A percentile compares a stretch with the other conserved stretches of the same genome.
phyloP scores from a whole-genome alignment of 1,284 basidiomycete species.

The Puccinia hordei region DNA sequence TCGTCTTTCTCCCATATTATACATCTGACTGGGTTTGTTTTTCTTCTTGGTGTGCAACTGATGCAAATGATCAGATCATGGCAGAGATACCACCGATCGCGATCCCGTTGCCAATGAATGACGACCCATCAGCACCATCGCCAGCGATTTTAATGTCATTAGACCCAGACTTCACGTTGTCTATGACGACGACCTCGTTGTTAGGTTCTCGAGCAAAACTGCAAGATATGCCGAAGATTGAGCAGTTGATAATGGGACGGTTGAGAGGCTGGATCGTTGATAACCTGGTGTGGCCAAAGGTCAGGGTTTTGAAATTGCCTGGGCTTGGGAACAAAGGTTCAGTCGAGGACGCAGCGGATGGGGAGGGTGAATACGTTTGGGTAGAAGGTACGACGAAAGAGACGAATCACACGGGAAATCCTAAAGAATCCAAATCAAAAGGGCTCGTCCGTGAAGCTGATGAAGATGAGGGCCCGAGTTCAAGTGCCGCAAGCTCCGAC shows the following conservation, averaged over 20 bases:
- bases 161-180: slow-evolving; percentile 65
- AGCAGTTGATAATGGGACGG: slow-evolving; percentile 64
- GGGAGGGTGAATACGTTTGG: slow-evolving; percentile 66
- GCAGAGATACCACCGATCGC: slow-evolving; percentile 52
- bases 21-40: background rate
- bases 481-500: slow-evolving; percentile 12
- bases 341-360: slow-evolving; percentile 98
- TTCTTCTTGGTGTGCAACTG: background rate
- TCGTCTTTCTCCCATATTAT: background rate
- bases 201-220: slow-evolving; percentile 65
- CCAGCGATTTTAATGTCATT: slow-evolving; percentile 60
- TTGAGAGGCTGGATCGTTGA: slow-evolving; percentile 63
- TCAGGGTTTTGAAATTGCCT: slow-evolving; percentile 62
- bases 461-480: slow-evolving; percentile 30
- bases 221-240: slow-evolving; percentile 67
- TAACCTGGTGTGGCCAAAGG: slow-evolving; percentile 63
- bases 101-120: slow-evolving; percentile 53
- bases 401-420: background rate
- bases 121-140: slow-evolving; percentile 61
- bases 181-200: slow-evolving; percentile 63
- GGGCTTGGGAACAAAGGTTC: slow-evolving; percentile 77
- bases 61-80: slow-evolving; percentile 42
- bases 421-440: slow-evolving; percentile 19
- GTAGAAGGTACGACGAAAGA: slow-evolving; percentile 28
- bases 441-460: slow-evolving; percentile 38